Percentiles rank a stretch among this genome's conserved stretches.
These are phyloP conservation scores for Lentinula edodes DNA, from an alignment of 768 basidiomycete species.

Conservation along the genomic window DNA sequence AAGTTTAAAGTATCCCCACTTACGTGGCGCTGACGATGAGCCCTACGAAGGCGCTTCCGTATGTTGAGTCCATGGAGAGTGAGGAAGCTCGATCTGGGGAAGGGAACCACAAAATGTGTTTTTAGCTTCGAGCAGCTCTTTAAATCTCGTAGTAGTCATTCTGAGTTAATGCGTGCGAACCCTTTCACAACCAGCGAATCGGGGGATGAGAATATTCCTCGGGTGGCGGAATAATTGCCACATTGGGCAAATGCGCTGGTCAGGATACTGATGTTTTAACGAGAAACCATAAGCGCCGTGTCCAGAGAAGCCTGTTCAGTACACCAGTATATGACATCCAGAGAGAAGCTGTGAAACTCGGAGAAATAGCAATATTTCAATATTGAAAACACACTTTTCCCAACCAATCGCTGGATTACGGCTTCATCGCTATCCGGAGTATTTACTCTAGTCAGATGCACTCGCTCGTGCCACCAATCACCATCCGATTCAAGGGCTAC, in stretches of 20 bases:
- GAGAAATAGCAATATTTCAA: not conserved
- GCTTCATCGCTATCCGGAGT: not conserved
- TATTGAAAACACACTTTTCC: not conserved
- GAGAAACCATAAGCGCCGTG: not conserved
- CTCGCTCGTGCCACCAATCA: not conserved
- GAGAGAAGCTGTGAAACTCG: not conserved
- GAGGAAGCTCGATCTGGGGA: not conserved
- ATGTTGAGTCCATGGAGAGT: slow-evolving; percentile 19
- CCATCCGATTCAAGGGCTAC: not conserved
- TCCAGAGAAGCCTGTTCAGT: not conserved
- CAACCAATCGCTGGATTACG: not conserved
- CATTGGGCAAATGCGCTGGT: not conserved
- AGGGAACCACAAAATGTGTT: not conserved
- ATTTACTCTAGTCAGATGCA: not conserved
- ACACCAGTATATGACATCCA: not conserved
- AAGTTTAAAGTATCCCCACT: slow-evolving; percentile 8
- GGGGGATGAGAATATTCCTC: not conserved
- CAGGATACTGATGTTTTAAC: not conserved
- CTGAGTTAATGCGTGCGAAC: not conserved
- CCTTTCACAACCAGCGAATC: not conserved
- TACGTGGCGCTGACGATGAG: slow-evolving; percentile 39
- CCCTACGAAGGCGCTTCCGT: slow-evolving; percentile 41
- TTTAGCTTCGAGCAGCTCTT: not conserved
- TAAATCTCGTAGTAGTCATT: not conserved
- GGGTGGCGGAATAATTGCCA: not conserved